Conservation (phyloP, 805 yeast species). For the Geotrichum ghanense region DNA sequence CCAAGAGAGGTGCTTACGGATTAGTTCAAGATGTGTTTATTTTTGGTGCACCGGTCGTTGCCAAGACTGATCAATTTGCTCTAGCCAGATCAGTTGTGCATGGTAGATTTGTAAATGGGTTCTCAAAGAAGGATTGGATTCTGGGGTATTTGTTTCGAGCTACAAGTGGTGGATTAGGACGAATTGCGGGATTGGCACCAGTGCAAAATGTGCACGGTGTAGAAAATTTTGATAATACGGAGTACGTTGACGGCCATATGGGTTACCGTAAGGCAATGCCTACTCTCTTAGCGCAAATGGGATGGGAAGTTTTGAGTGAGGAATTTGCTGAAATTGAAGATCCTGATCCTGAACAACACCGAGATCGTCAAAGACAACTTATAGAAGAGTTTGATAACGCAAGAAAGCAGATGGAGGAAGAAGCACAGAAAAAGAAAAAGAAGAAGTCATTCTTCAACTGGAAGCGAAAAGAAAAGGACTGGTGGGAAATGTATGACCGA, state of each 20-base stretch:
- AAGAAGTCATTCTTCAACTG: conserved; percentile 27
- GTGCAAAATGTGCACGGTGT: conserved; percentile 44
- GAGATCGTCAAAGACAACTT: conserved; percentile 65
- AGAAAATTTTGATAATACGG: conserved; percentile 83
- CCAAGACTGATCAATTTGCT: conserved; percentile 64
- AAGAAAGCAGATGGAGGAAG: conserved; percentile 41
- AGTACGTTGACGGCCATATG: conserved; percentile 88
- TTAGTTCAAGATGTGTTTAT: conserved; percentile 77
- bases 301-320: conserved; percentile 76
- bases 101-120: conserved; percentile 85
- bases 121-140: conserved; percentile 89
- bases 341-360: conserved; percentile 80
- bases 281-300: conserved; percentile 50
- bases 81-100: conserved; percentile 77
- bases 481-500: conserved; percentile 40
- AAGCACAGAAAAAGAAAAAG: conserved; percentile 14
- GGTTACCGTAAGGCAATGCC: conserved; percentile 95
- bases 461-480: conserved; percentile 40
- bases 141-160: conserved; percentile 91
- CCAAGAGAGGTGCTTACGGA: conserved; percentile 78
- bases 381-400: conserved; percentile 83
- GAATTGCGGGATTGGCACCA: conserved; percentile 85
- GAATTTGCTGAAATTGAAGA: conserved; percentile 94
- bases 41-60: conserved; percentile 82
- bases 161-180: conserved; percentile 83